Evolutionary conservation across 2,329 filamentous ascomycete species (phyloP), one percentile per base, ranked within the genome.

Genomic region (Zasmidium angulare): DNA sequence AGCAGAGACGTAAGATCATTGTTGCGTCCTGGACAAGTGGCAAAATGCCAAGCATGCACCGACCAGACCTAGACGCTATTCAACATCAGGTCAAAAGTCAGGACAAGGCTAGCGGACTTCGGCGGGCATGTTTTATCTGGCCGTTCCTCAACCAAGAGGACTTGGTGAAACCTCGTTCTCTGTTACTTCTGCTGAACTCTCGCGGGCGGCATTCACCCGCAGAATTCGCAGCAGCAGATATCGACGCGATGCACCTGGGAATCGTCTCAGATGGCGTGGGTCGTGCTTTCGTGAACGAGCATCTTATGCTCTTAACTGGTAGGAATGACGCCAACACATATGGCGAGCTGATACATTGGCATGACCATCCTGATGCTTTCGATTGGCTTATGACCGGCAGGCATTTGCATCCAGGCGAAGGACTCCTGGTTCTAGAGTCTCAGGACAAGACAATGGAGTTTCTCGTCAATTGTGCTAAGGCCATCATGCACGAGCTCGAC

Each of bases 211-310:
- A 51, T 24, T n/a, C 7, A 3, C 60, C 60, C 2, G 24, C 26
- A 1, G 57, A 54, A 11, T 60, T 62, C 40, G 60, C 60, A 2
- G 60, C 56, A n/a, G 50, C 53, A 20, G 60, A 62, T 23, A 19
- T 55, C 2, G 40, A 55, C 17, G 22, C 54, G 10, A 61, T 58
- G 50, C 59, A 61, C 11, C 14, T 54, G 12, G 59, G 59, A 12
- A n/a, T 58, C n/a, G 21, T 61, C 20, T 26, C 23, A 1, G 3
- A 46, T 1, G 21, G 14, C 29, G 19, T 62, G 1, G 36, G 31
- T 3, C 53, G 53, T 23, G n/a, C 46, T 1, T 53, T 59, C n/a
- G 22, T 59, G 0, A 59, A 56, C 22, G 2, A 29, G 6, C 48
- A 62, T 26, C 9, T 51, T n/a, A 60, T 62, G 53, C 21, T 62